A percentile compares a stretch with the other conserved stretches of the same genome.
Conservation (phyloP, 345 rosid genomes). For the Trapa bicornis region DNA sequence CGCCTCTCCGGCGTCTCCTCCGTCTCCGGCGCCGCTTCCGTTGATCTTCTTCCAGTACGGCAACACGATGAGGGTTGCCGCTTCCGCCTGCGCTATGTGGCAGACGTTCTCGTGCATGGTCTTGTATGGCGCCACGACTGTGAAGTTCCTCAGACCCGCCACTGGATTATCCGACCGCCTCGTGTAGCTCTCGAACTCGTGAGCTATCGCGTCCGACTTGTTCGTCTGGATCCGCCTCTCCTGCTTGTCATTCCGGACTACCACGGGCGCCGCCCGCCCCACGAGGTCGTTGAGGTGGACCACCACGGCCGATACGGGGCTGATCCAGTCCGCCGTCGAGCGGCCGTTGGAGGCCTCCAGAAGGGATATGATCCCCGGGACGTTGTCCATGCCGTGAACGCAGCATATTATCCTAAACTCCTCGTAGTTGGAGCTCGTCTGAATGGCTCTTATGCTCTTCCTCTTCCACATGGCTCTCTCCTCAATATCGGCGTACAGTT, state of each 20-base stretch:
- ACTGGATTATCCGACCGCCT: not conserved
- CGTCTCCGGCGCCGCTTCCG: not conserved
- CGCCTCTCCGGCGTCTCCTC: not conserved
- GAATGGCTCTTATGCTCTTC: slow-evolving; percentile 5
- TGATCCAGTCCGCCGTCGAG: not conserved
- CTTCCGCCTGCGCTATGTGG: slow-evolving; percentile 4
- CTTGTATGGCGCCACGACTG: slow-evolving; percentile 4
- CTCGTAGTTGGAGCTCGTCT: slow-evolving; percentile 1
- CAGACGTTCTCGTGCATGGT: slow-evolving; percentile 12
- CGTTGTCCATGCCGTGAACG: slow-evolving; percentile 3
- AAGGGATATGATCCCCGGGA: slow-evolving; percentile 10
- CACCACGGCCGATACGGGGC: slow-evolving; percentile 1
- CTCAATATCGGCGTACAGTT: not conserved
- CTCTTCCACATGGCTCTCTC: not conserved
- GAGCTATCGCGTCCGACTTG: slow-evolving; percentile 3
- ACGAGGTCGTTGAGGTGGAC: slow-evolving; percentile 13
- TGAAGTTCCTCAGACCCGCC: not conserved
- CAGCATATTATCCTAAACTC: slow-evolving; percentile 9
- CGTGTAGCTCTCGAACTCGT: slow-evolving; percentile 7
- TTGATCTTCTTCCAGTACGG: not conserved
- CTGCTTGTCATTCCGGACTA: not conserved
- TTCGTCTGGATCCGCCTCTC: not conserved
- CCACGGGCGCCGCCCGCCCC: slow-evolving; percentile 11
- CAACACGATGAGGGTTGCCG: slow-evolving; percentile 4
- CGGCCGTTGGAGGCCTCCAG: slow-evolving; percentile 7